A percentile compares a stretch with the other conserved stretches of the same genome.
phyloP scores from a whole-genome alignment of 192 early-diverging fungal species.

The Mortierella antarctica region DNA sequence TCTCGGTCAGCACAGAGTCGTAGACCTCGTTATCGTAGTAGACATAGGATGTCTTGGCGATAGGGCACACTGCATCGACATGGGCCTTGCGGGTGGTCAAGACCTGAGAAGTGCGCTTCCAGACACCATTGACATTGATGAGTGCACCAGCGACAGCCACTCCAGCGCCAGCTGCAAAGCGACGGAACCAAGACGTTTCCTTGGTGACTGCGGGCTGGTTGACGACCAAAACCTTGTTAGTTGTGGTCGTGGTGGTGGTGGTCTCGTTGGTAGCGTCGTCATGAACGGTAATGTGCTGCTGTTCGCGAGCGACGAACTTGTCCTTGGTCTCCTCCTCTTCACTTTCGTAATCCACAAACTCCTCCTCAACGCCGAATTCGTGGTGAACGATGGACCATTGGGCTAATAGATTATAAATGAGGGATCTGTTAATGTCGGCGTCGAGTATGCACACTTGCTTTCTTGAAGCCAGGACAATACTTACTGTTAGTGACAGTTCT shows the following conservation, averaged over 20 bases:
- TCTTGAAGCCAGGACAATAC: neutral
- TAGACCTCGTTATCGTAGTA: conserved; percentile 43
- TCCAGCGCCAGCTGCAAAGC: conserved; percentile 3
- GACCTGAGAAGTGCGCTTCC: conserved; percentile 36
- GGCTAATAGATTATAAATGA: conserved; percentile 5
- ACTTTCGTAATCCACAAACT: neutral
- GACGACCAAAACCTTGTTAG: neutral
- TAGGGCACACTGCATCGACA: conserved; percentile 14
- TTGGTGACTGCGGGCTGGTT: conserved; percentile 11
- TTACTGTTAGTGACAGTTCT: conserved; percentile 17
- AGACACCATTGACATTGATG: conserved; percentile 23
- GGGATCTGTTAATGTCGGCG: neutral
- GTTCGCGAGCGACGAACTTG: neutral
- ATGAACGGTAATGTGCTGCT: neutral
- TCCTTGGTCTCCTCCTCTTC: conserved; percentile 15
- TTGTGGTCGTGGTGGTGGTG: neutral
- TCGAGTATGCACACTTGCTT: neutral
- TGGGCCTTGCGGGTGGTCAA: conserved; percentile 26
- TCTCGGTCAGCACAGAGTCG: conserved; percentile 19
- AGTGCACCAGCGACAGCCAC: neutral
- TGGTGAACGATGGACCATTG: conserved; percentile 27
- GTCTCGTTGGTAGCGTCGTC: conserved; percentile 13
- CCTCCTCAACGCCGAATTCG: conserved; percentile 3
- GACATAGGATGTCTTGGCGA: conserved; percentile 23
- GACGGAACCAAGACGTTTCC: conserved; percentile 19